Percentiles rank a stretch among this genome's conserved stretches.
phyloP scores from a whole-genome alignment of 208 protist genomes.

The Trichomonas tenax region DNA sequence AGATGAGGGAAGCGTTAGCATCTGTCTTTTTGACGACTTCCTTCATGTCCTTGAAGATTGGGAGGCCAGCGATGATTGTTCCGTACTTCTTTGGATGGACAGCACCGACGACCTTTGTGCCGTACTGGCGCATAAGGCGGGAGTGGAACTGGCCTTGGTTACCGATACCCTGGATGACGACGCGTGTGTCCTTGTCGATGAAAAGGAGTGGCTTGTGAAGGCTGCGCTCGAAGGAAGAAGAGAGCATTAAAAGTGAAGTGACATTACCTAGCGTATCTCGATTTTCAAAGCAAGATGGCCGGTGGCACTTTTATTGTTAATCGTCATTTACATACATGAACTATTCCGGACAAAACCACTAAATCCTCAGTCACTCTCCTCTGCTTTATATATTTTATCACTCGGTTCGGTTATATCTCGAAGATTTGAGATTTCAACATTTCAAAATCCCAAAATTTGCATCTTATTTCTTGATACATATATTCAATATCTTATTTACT shows the following conservation, averaged over 20 bases:
- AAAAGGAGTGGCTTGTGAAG: not conserved
- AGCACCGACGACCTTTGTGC: conserved; percentile 91
- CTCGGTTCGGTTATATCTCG: too few relatives aligned
- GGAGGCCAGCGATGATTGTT: conserved; percentile 68
- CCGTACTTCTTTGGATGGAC: conserved; percentile 85
- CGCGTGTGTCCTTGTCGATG: not conserved
- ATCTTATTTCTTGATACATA: too few relatives aligned
- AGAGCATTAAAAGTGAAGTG: not conserved
- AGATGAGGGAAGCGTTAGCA: conserved; percentile 80
- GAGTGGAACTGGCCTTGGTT: conserved; percentile 63
- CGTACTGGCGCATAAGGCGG: conserved; percentile 83
- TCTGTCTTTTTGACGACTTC: conserved; percentile 70
- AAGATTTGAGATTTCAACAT: too few relatives aligned
- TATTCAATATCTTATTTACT: too few relatives aligned
- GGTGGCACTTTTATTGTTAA: not conserved
- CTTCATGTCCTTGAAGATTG: conserved; percentile 69
- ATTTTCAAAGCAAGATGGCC: not conserved
- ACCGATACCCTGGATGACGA: not conserved
- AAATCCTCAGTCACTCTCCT: too few relatives aligned
- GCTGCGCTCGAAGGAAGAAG: not conserved
- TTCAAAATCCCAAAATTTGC: too few relatives aligned
- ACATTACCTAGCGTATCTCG: not conserved
- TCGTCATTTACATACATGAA: not conserved
- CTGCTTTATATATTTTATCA: too few relatives aligned
- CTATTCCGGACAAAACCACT: not conserved